Evolutionary conservation across 2,329 filamentous ascomycete genomes (phyloP).

Genomic region (Cordyceps cicadae): DNA sequence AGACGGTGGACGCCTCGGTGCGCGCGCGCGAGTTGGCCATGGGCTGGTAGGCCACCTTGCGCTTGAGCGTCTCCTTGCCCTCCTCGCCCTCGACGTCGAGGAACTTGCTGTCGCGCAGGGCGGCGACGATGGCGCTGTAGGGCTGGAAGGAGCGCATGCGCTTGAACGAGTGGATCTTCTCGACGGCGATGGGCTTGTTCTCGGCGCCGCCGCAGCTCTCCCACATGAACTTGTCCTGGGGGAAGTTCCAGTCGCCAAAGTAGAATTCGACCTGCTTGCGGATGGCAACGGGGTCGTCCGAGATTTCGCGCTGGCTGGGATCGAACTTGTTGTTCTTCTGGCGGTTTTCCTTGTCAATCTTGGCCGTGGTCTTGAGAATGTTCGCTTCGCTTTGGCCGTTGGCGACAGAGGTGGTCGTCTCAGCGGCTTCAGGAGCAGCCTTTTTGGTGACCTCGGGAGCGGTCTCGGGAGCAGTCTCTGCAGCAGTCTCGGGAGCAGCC

Average conservation of each 20-base stretch:
- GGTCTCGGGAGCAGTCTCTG: constrained; percentile 18
- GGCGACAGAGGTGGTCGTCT: constrained; percentile 10
- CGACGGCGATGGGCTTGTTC: constrained; percentile 75
- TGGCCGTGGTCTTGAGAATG: constrained; percentile 38
- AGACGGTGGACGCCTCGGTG: constrained; percentile 67
- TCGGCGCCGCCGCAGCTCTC: constrained; percentile 65
- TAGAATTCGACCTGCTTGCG: constrained; percentile 93
- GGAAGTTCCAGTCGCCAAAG: constrained; percentile 86
- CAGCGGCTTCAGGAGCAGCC: constrained; percentile 17
- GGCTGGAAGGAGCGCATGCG: constrained; percentile 95
- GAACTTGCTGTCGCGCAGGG: constrained; percentile 67
- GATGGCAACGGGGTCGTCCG: constrained; percentile 71
- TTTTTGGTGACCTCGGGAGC: constrained; percentile 35
- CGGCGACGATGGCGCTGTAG: constrained; percentile 72
- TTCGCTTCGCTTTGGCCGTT: constrained; percentile 18
- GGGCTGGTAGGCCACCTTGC: constrained; percentile 63
- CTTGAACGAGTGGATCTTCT: constrained; percentile 76
- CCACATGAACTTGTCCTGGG: constrained; percentile 81
- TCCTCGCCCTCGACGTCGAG: constrained; percentile 69
- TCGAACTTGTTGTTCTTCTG: constrained; percentile 62
- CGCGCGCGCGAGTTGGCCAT: constrained; percentile 52
- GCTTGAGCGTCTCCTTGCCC: constrained; percentile 62
- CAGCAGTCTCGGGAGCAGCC: constrained; percentile 27
- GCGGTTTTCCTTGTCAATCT: constrained; percentile 30
- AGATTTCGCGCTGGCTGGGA: constrained; percentile 57